These are phyloP conservation scores for Aspergillus udagawae DNA, from an alignment of 2,329 filamentous ascomycete species.

Conservation along the genomic window DNA sequence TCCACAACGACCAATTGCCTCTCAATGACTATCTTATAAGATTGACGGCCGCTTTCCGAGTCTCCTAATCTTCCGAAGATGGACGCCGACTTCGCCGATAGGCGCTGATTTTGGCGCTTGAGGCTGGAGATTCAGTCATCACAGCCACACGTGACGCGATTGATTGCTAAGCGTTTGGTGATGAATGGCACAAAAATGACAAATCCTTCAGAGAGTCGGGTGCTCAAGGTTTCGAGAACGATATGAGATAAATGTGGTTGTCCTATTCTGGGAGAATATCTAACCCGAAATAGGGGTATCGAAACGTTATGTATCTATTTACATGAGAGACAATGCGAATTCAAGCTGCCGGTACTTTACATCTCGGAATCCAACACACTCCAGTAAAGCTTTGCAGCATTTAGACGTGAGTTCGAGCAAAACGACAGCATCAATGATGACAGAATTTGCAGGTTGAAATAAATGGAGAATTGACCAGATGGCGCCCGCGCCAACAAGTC, in stretches of 20 bases:
- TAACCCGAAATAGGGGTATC: not conserved
- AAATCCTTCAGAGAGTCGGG: not conserved
- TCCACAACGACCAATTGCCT: not conserved
- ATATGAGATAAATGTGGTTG: not conserved
- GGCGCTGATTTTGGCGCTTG: not conserved
- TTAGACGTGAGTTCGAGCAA: not conserved
- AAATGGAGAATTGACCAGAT: not conserved
- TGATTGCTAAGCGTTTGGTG: not conserved
- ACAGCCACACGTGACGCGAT: not conserved
- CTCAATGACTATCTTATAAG: not conserved
- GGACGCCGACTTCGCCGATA: not conserved
- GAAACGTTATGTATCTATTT: not conserved
- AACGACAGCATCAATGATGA: not conserved
- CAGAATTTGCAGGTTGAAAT: not conserved
- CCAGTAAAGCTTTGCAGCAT: not conserved
- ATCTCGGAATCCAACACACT: not conserved
- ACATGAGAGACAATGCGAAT: not conserved
- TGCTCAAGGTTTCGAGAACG: too few relatives aligned
- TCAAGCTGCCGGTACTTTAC: not conserved
- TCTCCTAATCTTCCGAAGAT: not conserved
- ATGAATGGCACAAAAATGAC: not conserved
- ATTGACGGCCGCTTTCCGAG: not conserved
- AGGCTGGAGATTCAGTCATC: not conserved
- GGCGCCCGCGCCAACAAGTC: slow-evolving; percentile 8
- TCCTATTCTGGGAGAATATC: not conserved